Evolutionary conservation across 1,139 yeast species (phyloP).

Genomic region (Blastobotrys apis): DNA sequence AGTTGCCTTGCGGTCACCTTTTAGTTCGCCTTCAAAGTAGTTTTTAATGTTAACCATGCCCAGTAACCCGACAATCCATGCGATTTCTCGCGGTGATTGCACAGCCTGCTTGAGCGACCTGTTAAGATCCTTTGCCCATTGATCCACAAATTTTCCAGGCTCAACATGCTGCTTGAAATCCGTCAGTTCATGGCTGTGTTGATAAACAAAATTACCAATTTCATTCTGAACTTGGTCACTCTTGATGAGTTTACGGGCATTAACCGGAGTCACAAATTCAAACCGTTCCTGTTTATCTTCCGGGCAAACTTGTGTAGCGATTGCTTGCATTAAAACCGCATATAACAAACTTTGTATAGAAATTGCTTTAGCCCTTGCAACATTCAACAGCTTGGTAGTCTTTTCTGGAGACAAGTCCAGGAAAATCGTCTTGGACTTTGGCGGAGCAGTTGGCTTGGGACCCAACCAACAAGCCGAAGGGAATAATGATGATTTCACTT

Average conservation of each 20-base stretch:
- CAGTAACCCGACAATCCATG: constrained; percentile 20
- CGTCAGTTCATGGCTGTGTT: constrained; percentile 7
- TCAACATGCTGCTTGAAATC: not conserved
- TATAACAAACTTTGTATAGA: constrained; percentile 10
- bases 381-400: constrained; percentile 11
- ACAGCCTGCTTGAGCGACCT: constrained; percentile 9
- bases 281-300: not conserved
- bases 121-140: constrained; percentile 16
- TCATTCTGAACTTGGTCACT: not conserved
- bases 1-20: not conserved
- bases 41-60: constrained; percentile 16
- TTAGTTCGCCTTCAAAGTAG: constrained; percentile 10
- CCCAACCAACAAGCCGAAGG: no score
- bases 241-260: constrained; percentile 20
- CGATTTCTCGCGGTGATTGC: constrained; percentile 10
- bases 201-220: constrained; percentile 22
- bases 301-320: not conserved
- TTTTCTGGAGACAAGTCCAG: constrained; percentile 13
- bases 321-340: constrained; percentile 7
- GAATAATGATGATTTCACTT: no score
- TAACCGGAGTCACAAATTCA: constrained; percentile 18
- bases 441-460: constrained; percentile 13
- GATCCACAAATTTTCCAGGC: constrained; percentile 7
- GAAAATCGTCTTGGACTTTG: constrained; percentile 16
- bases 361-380: constrained; percentile 1